Conservation (phyloP, 176 grass and related monocot species). For the Aegilops longissima region DNA sequence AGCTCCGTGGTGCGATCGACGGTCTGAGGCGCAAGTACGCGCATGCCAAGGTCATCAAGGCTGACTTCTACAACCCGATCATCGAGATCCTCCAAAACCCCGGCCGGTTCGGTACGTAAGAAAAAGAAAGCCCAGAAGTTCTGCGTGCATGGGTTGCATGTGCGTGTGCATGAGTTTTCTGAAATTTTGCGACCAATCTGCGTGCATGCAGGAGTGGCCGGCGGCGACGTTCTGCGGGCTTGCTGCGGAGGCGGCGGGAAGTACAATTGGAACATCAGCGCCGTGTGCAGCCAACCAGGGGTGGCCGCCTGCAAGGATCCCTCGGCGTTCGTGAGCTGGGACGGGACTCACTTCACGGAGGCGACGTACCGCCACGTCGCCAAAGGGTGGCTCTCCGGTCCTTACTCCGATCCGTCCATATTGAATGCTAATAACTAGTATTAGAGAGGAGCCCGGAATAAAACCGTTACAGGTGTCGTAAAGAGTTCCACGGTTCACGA, state of each 20-base stretch:
- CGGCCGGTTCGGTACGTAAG: neutral
- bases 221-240: neutral
- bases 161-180: neutral
- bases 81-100: neutral
- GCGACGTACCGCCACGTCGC: neutral
- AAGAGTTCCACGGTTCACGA: neutral
- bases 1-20: neutral
- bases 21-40: neutral
- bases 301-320: neutral
- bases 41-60: slow-evolving; percentile 9
- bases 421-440: neutral
- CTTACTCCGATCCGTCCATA: neutral
- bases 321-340: slow-evolving; percentile 1
- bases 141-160: too few relatives aligned
- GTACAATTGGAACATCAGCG: slow-evolving; percentile 19
- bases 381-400: slow-evolving; percentile 26
- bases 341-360: slow-evolving; percentile 38
- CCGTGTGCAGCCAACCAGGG: neutral
- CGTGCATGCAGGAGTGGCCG: neutral
- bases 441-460: too few relatives aligned
- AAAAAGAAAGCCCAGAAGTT: too few relatives aligned
- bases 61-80: neutral
- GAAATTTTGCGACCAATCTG: neutral
- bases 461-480: too few relatives aligned
- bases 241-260: slow-evolving; percentile 19